A percentile compares a stretch with the other conserved stretches of the same genome.
These are phyloP conservation scores for Colletotrichum tanaceti DNA, from an alignment of 2,329 filamentous ascomycete species.

Conservation along the genomic window DNA sequence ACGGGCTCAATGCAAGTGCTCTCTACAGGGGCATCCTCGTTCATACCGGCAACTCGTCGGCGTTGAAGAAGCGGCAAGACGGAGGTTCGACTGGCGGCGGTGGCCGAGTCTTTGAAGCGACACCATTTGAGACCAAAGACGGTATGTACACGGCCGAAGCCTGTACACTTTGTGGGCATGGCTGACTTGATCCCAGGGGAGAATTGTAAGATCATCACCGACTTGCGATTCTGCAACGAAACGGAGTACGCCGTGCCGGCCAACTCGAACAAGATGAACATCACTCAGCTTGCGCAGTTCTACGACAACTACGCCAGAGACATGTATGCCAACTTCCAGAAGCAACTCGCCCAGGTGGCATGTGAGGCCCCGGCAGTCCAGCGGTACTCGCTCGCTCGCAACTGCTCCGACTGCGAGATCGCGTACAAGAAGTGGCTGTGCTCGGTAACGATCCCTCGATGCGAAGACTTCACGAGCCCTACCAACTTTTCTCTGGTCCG, in stretches of 20 bases:
- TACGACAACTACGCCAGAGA: constrained; percentile 81
- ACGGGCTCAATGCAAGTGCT: constrained; percentile 77
- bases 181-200: constrained; percentile 61
- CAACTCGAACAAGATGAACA: constrained; percentile 72
- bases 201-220: constrained; percentile 87
- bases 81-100: constrained; percentile 69
- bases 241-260: constrained; percentile 92
- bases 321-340: constrained; percentile 82
- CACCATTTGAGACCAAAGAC: constrained; percentile 81
- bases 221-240: constrained; percentile 88
- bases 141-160: constrained; percentile 62
- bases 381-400: constrained; percentile 83
- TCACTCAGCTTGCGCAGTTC: constrained; percentile 70
- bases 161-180: not conserved
- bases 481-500: constrained; percentile 63
- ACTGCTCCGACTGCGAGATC: constrained; percentile 78
- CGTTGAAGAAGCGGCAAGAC: constrained; percentile 53
- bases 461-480: constrained; percentile 80
- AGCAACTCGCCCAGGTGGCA: constrained; percentile 83
- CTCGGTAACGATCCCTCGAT: constrained; percentile 90
- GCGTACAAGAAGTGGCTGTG: constrained; percentile 98
- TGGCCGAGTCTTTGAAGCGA: constrained; percentile 77
- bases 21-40: constrained; percentile 81
- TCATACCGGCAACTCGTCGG: constrained; percentile 63
- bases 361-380: constrained; percentile 82